Evolutionary conservation across 2,329 filamentous ascomycete species (phyloP).

Genomic region (Zasmidium cellare): DNA sequence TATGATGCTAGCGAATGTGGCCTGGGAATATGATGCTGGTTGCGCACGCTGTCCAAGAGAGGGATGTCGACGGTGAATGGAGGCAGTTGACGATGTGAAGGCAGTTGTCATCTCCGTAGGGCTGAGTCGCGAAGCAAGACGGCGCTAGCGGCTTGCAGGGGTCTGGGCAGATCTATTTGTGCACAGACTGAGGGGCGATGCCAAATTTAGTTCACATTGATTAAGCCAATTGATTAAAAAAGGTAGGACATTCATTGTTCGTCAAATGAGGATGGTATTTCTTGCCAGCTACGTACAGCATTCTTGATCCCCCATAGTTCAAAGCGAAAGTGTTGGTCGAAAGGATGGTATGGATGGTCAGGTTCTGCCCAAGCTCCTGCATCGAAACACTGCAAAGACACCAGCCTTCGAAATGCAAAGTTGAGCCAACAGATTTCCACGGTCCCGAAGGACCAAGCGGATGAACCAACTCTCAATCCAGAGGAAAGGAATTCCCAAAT

Average conservation of each 20-base stretch:
- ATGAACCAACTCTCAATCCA: slow-evolving; percentile 36
- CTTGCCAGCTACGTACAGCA: slow-evolving; percentile 14
- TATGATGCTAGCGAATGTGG: background rate
- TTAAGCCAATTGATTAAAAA: background rate
- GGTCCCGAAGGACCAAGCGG: slow-evolving; percentile 13
- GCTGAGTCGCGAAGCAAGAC: background rate
- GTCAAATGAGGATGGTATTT: slow-evolving; percentile 1
- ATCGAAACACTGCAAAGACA: background rate
- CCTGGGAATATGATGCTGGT: background rate
- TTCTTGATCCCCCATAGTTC: background rate
- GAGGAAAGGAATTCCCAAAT: slow-evolving; percentile 35
- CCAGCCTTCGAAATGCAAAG: background rate
- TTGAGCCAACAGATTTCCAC: slow-evolving; percentile 19
- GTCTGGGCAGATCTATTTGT: background rate
- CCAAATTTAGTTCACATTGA: background rate
- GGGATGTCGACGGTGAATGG: background rate
- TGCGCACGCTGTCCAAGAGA: background rate
- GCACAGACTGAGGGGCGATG: background rate
- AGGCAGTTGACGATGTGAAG: background rate
- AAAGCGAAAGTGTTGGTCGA: background rate
- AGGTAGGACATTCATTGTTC: background rate
- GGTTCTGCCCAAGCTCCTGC: slow-evolving; percentile 9
- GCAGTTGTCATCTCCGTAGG: background rate
- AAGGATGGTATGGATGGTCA: slow-evolving; percentile 13
- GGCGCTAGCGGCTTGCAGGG: background rate